phyloP scores from a whole-genome alignment of 306 rosid genomes.

The Abrus pulchellus region DNA sequence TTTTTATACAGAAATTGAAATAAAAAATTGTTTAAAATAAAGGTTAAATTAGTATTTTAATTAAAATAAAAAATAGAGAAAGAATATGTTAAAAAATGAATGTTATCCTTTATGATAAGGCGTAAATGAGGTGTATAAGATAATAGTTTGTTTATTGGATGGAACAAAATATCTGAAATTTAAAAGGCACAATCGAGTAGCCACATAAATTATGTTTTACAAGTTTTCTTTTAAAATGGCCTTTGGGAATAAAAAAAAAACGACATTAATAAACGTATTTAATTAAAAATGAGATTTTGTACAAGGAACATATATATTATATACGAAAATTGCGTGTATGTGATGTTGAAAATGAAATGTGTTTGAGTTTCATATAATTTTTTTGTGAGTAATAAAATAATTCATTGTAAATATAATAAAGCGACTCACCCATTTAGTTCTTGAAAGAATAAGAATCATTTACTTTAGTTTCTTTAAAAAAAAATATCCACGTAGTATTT shows the following conservation, averaged over 20 bases:
- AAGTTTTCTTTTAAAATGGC: neutral
- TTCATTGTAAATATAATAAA: too few species aligned
- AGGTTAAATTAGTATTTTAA: neutral
- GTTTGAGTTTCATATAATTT: neutral
- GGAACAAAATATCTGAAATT: neutral
- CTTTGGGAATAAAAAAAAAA: neutral
- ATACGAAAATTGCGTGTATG: neutral
- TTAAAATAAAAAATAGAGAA: neutral
- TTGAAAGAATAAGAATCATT: too few species aligned
- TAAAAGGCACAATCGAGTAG: neutral
- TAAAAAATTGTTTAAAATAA: neutral
- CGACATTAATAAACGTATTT: neutral
- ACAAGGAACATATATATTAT: neutral
- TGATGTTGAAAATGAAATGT: neutral
- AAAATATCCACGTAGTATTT: too few species aligned
- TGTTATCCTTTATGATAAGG: neutral
- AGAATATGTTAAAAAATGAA: neutral
- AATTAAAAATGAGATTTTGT: neutral
- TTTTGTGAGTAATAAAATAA: too few species aligned
- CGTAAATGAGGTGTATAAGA: neutral
- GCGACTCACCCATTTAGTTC: too few species aligned
- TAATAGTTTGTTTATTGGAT: neutral
- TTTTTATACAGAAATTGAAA: neutral
- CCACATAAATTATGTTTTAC: neutral
- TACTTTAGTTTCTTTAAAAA: too few species aligned